phyloP scores from a whole-genome alignment of 78 protist genomes.

The Creolimax fragrantissima region DNA sequence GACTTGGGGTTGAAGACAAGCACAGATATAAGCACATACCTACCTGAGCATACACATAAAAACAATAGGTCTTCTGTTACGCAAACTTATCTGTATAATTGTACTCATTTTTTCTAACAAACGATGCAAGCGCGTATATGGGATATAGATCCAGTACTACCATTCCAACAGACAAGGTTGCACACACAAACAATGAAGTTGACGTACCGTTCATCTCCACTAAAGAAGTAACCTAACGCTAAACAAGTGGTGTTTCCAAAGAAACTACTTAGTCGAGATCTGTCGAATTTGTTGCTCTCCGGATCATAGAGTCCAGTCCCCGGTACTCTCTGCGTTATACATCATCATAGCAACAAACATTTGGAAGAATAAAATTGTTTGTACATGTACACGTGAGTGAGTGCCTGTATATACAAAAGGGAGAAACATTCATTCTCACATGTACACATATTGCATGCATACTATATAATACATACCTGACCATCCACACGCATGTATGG shows the following conservation, averaged over 20 bases:
- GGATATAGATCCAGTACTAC: no score
- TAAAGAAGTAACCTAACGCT: conserved; percentile 4
- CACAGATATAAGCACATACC: no score
- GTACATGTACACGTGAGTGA: not conserved
- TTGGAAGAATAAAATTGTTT: no score
- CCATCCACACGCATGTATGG: conserved; percentile 14
- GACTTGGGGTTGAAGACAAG: no score
- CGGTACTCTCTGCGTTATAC: conserved; percentile 20
- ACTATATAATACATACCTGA: not conserved
- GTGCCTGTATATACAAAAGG: not conserved
- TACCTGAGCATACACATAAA: no score
- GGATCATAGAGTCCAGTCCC: conserved; percentile 19
- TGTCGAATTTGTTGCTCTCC: conserved; percentile 11
- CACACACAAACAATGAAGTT: not conserved
- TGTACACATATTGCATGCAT: not conserved
- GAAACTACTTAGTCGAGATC: conserved; percentile 9
- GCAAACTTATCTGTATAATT: no score
- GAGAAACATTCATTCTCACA: not conserved
- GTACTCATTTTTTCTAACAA: no score
- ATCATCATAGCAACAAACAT: no score
- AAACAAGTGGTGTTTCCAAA: conserved; percentile 22
- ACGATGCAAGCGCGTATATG: no score
- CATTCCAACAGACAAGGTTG: no score
- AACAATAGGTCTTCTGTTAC: no score
- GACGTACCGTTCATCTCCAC: not conserved